phyloP scores from a whole-genome alignment of 768 basidiomycete genomes.

The Kwoniella sp. region DNA sequence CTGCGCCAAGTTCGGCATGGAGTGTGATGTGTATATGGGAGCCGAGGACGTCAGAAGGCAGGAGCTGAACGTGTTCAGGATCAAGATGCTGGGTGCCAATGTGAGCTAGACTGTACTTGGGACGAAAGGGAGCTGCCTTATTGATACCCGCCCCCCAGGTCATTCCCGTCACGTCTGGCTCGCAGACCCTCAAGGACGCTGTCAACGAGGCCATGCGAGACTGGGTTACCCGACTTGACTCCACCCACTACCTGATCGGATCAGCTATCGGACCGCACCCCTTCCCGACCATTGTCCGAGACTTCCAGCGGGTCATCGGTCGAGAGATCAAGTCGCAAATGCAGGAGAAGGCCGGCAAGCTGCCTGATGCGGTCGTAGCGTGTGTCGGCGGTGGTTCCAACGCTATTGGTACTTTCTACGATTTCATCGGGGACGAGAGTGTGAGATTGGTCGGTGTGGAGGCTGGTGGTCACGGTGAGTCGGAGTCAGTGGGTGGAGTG shows the following conservation, averaged over 20 bases:
- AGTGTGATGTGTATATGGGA: conserved; percentile 97
- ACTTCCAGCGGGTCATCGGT: conserved; percentile 94
- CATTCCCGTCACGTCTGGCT: conserved; percentile 86
- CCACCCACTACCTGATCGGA: conserved; percentile 93
- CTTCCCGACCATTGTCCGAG: conserved; percentile 97
- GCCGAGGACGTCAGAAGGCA: conserved; percentile 94
- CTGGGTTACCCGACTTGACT: conserved; percentile 94
- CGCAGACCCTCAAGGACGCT: conserved; percentile 92
- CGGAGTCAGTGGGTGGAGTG: not conserved
- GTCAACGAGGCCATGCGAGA: conserved; percentile 98
- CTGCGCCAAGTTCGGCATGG: conserved; percentile 90
- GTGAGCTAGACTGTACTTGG: conserved; percentile 44
- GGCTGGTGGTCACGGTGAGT: conserved; percentile 88
- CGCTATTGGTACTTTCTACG: conserved; percentile 95
- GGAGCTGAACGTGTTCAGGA: conserved; percentile 95
- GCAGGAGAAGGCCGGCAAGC: conserved; percentile 65
- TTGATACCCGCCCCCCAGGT: conserved; percentile 57
- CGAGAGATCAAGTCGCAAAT: conserved; percentile 89
- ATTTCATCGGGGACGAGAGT: conserved; percentile 82
- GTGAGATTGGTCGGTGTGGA: conserved; percentile 91
- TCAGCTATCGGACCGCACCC: conserved; percentile 97
- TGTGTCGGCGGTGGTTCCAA: conserved; percentile 98
- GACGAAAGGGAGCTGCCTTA: not conserved
- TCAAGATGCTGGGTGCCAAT: conserved; percentile 93
- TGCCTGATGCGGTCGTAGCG: conserved; percentile 90